phyloP scores from a whole-genome alignment of 176 grass and related monocot species.

The Melocanna baccifera region DNA sequence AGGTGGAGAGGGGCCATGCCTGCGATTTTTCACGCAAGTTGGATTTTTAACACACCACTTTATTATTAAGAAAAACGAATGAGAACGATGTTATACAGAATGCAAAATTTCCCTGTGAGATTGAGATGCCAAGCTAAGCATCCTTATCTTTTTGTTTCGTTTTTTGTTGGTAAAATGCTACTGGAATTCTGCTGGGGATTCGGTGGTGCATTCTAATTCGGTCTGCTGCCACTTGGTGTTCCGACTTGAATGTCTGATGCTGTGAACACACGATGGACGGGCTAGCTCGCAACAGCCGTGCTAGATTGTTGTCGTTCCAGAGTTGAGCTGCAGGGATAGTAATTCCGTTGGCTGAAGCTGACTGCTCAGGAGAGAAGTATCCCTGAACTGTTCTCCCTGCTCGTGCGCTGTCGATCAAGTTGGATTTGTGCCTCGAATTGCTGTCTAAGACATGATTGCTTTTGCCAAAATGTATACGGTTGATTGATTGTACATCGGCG shows the following conservation, averaged over 20 bases:
- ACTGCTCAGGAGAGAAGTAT: neutral
- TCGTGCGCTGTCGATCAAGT: too few relatives aligned
- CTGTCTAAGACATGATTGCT: neutral
- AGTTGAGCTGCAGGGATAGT: neutral
- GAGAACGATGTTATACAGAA: conserved; percentile 18
- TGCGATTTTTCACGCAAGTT: neutral
- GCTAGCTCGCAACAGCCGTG: too few relatives aligned
- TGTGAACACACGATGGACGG: neutral
- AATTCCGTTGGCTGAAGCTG: neutral
- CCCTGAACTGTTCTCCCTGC: too few relatives aligned
- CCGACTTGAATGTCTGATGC: neutral
- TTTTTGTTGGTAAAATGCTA: neutral
- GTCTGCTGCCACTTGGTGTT: neutral
- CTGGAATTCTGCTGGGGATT: neutral
- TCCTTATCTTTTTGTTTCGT: neutral
- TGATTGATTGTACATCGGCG: too few relatives aligned
- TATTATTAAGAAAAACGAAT: conserved; percentile 7
- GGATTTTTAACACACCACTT: conserved; percentile 11
- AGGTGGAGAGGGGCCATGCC: neutral
- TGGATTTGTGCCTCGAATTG: neutral
- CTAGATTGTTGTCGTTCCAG: too few relatives aligned
- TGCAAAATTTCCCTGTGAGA: neutral
- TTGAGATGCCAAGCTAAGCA: neutral
- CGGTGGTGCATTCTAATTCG: neutral
- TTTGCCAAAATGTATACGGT: too few relatives aligned